These are phyloP conservation scores for Fusarium verticillioides DNA, from an alignment of 2,329 filamentous ascomycete species.

Conservation along the genomic window DNA sequence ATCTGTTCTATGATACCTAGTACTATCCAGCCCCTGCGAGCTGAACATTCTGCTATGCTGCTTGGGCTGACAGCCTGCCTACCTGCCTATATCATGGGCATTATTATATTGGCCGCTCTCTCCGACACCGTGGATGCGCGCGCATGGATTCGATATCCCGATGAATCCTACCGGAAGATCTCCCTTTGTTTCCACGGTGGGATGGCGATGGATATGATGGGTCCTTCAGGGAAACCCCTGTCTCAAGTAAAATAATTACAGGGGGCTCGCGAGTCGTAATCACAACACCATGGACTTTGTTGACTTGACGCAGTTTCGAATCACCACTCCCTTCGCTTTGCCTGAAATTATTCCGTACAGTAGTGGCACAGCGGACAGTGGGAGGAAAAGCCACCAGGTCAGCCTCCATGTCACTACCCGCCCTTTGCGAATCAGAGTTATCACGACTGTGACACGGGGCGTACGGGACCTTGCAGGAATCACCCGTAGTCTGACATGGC, in stretches of 20 bases:
- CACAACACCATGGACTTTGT: conserved; percentile 32
- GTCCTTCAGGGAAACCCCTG: conserved; percentile 17
- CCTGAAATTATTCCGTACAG: not conserved
- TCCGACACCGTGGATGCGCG: conserved; percentile 10
- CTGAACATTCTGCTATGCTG: not conserved
- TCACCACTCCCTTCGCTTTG: conserved; percentile 37
- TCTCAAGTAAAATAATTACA: conserved; percentile 11
- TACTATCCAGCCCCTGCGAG: not conserved
- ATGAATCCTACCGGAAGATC: conserved; percentile 37
- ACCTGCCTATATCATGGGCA: not conserved
- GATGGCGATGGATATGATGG: conserved; percentile 6
- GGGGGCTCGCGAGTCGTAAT: conserved; percentile 27
- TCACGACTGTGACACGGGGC: conserved; percentile 20
- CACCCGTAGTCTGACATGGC: conserved; percentile 13
- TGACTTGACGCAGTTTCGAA: conserved; percentile 23
- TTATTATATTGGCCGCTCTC: conserved; percentile 13
- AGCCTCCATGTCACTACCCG: conserved; percentile 35
- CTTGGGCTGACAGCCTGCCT: not conserved
- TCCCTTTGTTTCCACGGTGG: conserved; percentile 25
- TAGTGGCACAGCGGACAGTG: conserved; percentile 5
- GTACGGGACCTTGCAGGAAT: conserved; percentile 33
- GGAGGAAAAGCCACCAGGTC: conserved; percentile 15
- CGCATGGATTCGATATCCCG: conserved; percentile 17
- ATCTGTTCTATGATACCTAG: not conserved
- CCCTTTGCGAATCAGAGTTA: conserved; percentile 18